Base-by-base conservation (phyloP, 768 basidiomycete species). In the Fistulinella prunicolor region DNA sequence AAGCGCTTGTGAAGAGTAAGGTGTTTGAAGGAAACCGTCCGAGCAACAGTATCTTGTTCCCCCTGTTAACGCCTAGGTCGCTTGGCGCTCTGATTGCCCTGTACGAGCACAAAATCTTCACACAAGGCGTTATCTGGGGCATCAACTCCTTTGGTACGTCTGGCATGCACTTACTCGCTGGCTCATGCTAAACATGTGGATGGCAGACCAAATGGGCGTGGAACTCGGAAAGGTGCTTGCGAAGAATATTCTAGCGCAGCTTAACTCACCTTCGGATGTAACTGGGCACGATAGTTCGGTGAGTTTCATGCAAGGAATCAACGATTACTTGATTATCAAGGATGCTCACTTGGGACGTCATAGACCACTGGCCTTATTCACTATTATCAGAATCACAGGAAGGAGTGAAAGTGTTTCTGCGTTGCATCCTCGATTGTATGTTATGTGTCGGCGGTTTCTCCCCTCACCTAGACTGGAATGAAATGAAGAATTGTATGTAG, bases 81-180 rank as follows among this genome's bases (percentile, higher is more conserved):
- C 83, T 98, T 32, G 96, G 83, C 36, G 85, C 93, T 3, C 73
- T 96, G 46, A 88, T 96, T 63, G 91, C 88, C 14, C 62, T 96
- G 55, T 96, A 95, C 65, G 94, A 98, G 71, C 96, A 99, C 78
- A 99, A 99, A 78, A 96, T 99, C 65, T 97, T 97, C 70, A 88
- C 89, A 0, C 96, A 98, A 67, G 96, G 96, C 64, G 86, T 89
- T 38, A 77, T 98, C 49, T 98, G 94, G 94, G 94, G 94, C 21
- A 95, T 99, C 77, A 98, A 99, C 77, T 94, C 92, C 3, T 98
- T 92, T 66, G 94, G 91, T 91, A 44, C 28, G 80, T 67, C 6
- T n/a, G 38, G 8, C 36, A 9, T 19, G 21, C 24, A 26, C 28
- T 44, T 1, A 2, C 12, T 23, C 21, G 23, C 30, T n/a, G 9